phyloP scores from a whole-genome alignment of 768 basidiomycete species.

The Collybia sordida region DNA sequence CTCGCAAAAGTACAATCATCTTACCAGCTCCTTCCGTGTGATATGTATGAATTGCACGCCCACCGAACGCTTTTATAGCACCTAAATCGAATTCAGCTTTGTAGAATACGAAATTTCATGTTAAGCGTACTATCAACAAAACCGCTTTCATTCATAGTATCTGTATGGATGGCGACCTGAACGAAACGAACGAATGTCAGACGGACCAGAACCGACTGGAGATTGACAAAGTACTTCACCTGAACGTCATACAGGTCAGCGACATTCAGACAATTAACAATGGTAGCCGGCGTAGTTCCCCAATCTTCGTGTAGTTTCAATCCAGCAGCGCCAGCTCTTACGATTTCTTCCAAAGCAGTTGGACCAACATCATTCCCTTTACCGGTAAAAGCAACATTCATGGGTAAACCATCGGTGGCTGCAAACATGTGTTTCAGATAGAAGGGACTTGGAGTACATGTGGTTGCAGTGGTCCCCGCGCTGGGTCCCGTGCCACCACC shows the following conservation, averaged over 20 bases:
- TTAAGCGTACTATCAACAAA: constrained; percentile 82
- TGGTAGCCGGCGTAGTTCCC: constrained; percentile 87
- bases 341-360: constrained; percentile 48
- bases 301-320: constrained; percentile 98
- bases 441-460: constrained; percentile 89
- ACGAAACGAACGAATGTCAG: neutral
- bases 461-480: constrained; percentile 89
- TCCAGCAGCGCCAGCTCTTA: constrained; percentile 39
- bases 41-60: constrained; percentile 94
- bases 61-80: constrained; percentile 88
- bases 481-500: constrained; percentile 96
- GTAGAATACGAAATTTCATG: neutral
- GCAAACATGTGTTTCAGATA: constrained; percentile 90
- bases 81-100: constrained; percentile 39
- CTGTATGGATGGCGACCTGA: constrained; percentile 92
- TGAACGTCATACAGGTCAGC: constrained; percentile 94
- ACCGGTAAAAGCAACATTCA: constrained; percentile 95
- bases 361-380: constrained; percentile 92
- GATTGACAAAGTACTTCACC: constrained; percentile 44
- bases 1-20: constrained; percentile 7
- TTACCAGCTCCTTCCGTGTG: constrained; percentile 93
- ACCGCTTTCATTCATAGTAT: constrained; percentile 96
- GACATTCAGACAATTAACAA: constrained; percentile 73
- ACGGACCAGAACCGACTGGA: no score
- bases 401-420: constrained; percentile 85